Evolutionary conservation across 768 basidiomycete genomes (phyloP).

Genomic region (Boletus rubescentipes): DNA sequence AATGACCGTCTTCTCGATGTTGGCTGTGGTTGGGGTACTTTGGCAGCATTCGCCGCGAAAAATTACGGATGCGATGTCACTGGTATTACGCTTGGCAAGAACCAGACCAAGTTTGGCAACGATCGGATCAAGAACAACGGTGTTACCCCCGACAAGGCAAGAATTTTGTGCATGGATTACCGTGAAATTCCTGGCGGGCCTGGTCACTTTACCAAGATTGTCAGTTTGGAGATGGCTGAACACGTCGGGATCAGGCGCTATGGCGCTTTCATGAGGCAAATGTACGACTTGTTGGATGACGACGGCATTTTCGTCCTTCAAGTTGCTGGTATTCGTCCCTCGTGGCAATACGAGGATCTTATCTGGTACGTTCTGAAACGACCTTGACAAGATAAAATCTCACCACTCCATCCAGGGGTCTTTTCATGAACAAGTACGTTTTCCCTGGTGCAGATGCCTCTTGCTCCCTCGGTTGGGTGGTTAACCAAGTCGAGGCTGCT

Average conservation of each 20-base stretch:
- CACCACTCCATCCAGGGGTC: slow-evolving; percentile 57
- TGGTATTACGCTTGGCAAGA: slow-evolving; percentile 88
- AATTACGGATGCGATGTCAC: slow-evolving; percentile 97
- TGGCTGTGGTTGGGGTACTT: slow-evolving; percentile 96
- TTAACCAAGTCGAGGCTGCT: slow-evolving; percentile 80
- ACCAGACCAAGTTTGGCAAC: slow-evolving; percentile 92
- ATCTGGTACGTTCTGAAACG: slow-evolving; percentile 60
- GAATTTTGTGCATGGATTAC: slow-evolving; percentile 92
- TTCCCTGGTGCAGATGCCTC: slow-evolving; percentile 99
- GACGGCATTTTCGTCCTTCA: slow-evolving; percentile 94
- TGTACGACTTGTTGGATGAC: slow-evolving; percentile 92
- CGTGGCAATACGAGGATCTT: slow-evolving; percentile 99
- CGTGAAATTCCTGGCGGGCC: slow-evolving; percentile 79
- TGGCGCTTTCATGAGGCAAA: slow-evolving; percentile 81
- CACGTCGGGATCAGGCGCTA: slow-evolving; percentile 97
- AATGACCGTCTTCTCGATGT: slow-evolving; percentile 82
- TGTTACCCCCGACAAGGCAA: slow-evolving; percentile 66
- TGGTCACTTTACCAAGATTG: slow-evolving; percentile 89
- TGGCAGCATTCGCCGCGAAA: slow-evolving; percentile 92
- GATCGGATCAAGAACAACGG: slow-evolving; percentile 83
- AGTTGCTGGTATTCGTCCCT: slow-evolving; percentile 92
- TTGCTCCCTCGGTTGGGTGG: slow-evolving; percentile 93
- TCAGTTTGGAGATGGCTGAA: slow-evolving; percentile 98
- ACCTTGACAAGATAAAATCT: background rate
- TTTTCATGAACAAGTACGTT: slow-evolving; percentile 98